Percentiles rank a stretch among this genome's conserved stretches.
Conservation (phyloP, 768 basidiomycete genomes). For the Suillus bovinus region DNA sequence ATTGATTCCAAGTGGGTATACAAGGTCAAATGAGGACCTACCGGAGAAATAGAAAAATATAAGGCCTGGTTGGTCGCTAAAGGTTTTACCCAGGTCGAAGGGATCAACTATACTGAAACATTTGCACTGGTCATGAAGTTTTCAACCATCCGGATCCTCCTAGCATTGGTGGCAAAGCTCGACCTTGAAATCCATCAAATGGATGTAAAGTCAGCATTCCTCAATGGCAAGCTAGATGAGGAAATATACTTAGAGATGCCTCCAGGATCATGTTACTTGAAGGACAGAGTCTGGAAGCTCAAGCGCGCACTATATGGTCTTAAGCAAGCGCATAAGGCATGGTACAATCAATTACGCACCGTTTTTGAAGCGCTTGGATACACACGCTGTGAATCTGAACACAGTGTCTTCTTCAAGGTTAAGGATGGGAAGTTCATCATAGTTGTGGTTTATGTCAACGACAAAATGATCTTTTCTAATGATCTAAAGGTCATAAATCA, state of each 20-base stretch:
- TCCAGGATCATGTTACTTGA: slow-evolving; percentile 1
- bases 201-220: slow-evolving; percentile 31
- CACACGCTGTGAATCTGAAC: too few species aligned
- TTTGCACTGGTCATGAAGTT: slow-evolving; percentile 28
- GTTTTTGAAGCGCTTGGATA: too few species aligned
- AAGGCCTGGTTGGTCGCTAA: slow-evolving; percentile 43
- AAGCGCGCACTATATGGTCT: not conserved
- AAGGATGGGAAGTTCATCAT: too few species aligned
- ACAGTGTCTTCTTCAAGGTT: too few species aligned
- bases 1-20: slow-evolving; percentile 2
- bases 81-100: slow-evolving; percentile 32
- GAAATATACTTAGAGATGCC: slow-evolving; percentile 31
- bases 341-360: too few species aligned
- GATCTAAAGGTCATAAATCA: too few species aligned
- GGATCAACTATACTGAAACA: slow-evolving; percentile 36
- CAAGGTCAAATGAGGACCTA: not conserved
- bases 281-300: not conserved
- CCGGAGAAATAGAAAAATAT: slow-evolving; percentile 31
- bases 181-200: slow-evolving; percentile 22
- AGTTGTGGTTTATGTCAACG: too few species aligned
- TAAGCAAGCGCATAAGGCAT: too few species aligned
- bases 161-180: slow-evolving; percentile 11
- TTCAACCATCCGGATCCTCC: slow-evolving; percentile 19
- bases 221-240: slow-evolving; percentile 20
- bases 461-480: too few species aligned